A percentile compares a stretch with the other conserved stretches of the same genome.
These are phyloP conservation scores for Cenococcum geophilum DNA, from an alignment of 495 filamentous ascomycete genomes.

Conservation along the genomic window DNA sequence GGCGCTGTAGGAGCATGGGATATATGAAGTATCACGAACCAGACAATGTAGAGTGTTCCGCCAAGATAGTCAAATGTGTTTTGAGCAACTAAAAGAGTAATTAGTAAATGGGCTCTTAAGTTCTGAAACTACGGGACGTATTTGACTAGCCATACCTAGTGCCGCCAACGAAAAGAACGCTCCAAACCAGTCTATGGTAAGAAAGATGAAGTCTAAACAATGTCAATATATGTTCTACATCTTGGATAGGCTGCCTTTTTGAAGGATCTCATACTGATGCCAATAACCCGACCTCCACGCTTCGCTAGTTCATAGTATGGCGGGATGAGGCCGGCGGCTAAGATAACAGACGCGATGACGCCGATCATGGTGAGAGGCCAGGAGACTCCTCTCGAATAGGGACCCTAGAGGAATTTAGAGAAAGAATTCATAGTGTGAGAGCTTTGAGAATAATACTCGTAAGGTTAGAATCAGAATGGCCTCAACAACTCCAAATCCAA, in stretches of 20 bases:
- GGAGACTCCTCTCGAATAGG: slow-evolving; percentile 47
- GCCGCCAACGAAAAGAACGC: slow-evolving; percentile 73
- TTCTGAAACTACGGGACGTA: too few relatives aligned
- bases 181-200: slow-evolving; percentile 63
- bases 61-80: slow-evolving; percentile 64
- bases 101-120: neutral
- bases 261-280: slow-evolving; percentile 51
- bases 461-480: slow-evolving; percentile 58
- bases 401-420: slow-evolving; percentile 37
- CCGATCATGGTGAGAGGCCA: slow-evolving; percentile 58
- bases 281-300: slow-evolving; percentile 60
- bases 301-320: slow-evolving; percentile 71
- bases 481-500: slow-evolving; percentile 54
- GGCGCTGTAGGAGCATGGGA: neutral
- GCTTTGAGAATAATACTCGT: slow-evolving; percentile 40
- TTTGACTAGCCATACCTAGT: slow-evolving; percentile 31
- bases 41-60: slow-evolving; percentile 62
- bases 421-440: slow-evolving; percentile 12
- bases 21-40: slow-evolving; percentile 40
- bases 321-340: slow-evolving; percentile 58
- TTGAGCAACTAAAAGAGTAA: slow-evolving; percentile 47
- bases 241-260: too few relatives aligned
- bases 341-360: slow-evolving; percentile 53
- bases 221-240: slow-evolving; percentile 1
- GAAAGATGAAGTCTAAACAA: slow-evolving; percentile 52